Evolutionary conservation across 2,329 filamentous ascomycete species (phyloP), one percentile per base, ranked within the genome.

Genomic region (Scedosporium minutisporum): DNA sequence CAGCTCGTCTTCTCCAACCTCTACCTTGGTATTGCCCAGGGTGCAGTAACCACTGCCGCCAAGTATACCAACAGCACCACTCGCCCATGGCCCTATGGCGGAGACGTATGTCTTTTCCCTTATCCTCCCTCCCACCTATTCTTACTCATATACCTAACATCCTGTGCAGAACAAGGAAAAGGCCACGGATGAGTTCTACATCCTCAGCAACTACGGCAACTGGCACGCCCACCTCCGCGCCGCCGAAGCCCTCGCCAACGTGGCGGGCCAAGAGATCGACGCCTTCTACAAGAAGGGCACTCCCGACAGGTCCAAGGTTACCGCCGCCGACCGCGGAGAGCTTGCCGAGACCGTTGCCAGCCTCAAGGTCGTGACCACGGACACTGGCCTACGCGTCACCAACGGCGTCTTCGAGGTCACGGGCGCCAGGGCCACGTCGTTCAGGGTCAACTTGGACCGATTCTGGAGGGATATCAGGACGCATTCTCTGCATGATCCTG

Each of bases 401-500:
- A 72, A 77, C 0, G 85, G 85, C 0, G 77, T 88, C 2, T 88
- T 88, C 67, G 86, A 89, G 69, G 82, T 87, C 4, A 85, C 85
- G 0, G 86, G 83, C 0, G 77, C 84, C 0, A 80, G 81, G 64
- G 78, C 84, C 0, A 88, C 85, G 0, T 78, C 80, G 0, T 74
- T 74, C 62, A 86, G 81, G 66, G 80, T 85, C 1, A 84, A 84
- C 0, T 71, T 89, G 63, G 86, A 88, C 73, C 75, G 85, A 1
- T 88, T 85, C 71, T 88, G 84, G 84, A 77, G 86, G 57, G 85
- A 89, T 68, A 74, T 88, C n/a, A 72, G 86, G 4, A 87, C 85
- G 4, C 86, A 89, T 71, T 82, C 80, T 0, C 70, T 89, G 67
- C 86, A 88, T 72, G 86, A 88, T 70, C 86, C 85, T 0, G 84